Base-by-base conservation (phyloP, 768 basidiomycete species). In the Tulasnella calospora region DNA sequence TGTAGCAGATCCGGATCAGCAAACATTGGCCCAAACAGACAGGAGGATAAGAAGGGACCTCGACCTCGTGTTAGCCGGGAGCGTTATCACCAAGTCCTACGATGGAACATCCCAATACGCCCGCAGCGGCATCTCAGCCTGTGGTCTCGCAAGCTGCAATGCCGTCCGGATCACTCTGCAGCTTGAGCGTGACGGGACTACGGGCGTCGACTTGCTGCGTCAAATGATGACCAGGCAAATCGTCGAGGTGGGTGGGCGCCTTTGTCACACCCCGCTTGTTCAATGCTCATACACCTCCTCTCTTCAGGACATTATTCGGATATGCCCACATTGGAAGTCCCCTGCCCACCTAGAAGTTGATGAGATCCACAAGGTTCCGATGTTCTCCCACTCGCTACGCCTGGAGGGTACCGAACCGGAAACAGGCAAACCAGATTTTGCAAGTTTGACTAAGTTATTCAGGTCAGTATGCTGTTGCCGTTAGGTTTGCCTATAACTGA, bases 101-200 rank as follows among this genome's bases (percentile, higher is more conserved):
- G 83, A 82, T 5, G 88, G 90, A 30, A 86, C 88, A 19, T 88
- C 90, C 70, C 91, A 92, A 80, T 92, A 91, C 73, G 78, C 80
- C 78, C 83, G 83, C 23, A 85, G 86, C 19, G 85, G 87, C 12
- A 83, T 83, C 47, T 88, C 91, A 61, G 87, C 90, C 2, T 92
- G 91, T 80, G 92, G 92, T 27, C 85, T 92, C 40, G 91, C 91
- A 36, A 88, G 89, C 2, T 83, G 92, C 81, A 92, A 92, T 82
- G 91, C 90, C 79, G 89, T 88, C 17, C 85, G 90, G 74, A 80
- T 89, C 17, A 84, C 87, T 13, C 86, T 90, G 44, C 84, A 81
- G 70, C 83, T 82, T 30, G 85, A 87, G 75, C 81, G 83, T 57
- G 82, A 82, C 8, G 84, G 85, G 3, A 41, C 82, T 33, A 74